Evolutionary conservation across 2,329 filamentous ascomycete genomes (phyloP), one percentile per base, ranked within the genome.

Genomic region (Fusarium protoensiforme): DNA sequence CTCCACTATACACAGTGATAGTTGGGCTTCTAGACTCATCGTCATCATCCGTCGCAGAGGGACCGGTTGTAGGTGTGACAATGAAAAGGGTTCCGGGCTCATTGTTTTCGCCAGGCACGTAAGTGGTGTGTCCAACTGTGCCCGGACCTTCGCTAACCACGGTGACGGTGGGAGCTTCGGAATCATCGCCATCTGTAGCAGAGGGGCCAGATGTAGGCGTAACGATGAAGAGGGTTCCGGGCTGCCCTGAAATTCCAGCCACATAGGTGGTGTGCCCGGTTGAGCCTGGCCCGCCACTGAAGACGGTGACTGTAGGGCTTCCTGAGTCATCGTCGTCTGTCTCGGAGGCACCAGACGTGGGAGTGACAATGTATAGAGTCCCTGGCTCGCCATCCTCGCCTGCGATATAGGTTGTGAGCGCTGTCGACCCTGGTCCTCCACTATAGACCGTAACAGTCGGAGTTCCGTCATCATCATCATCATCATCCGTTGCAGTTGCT

Each of bases 111-210:
- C 64, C 54, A 1, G 69, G 56, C 4, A 72, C 58, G 3, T 65
- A 72, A 0, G 48, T 43, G 5, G 60, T 72, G 0, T 20, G 59
- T 2, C 54, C 54, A 11, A 27, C 54, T 0, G 51, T 38, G 0
- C 14, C 70, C 2, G 70, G 18, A 0, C 61, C 70, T 5, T 53
- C 66, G 4, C 46, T 60, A 11, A 63, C 69, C 18, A 73, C 31
- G 3, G 70, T 72, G 3, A 59, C 66, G 13, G 59, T 56, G 20
- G 29, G 14, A 5, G 18, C 6, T 1, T 5, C n/a, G 7, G 63
- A 48, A 7, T 35, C 22, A 10, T 24, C 33, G 1, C 31, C 7
- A 1, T 24, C 29, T 11, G 27, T 24, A 11, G n/a, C n/a, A 11
- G 41, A 46, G 1, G 36, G 11, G 18, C 14, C 29, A n/a, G 22